These are phyloP conservation scores for Crucibulum laeve DNA, from an alignment of 768 basidiomycete genomes.

Conservation along the genomic window DNA sequence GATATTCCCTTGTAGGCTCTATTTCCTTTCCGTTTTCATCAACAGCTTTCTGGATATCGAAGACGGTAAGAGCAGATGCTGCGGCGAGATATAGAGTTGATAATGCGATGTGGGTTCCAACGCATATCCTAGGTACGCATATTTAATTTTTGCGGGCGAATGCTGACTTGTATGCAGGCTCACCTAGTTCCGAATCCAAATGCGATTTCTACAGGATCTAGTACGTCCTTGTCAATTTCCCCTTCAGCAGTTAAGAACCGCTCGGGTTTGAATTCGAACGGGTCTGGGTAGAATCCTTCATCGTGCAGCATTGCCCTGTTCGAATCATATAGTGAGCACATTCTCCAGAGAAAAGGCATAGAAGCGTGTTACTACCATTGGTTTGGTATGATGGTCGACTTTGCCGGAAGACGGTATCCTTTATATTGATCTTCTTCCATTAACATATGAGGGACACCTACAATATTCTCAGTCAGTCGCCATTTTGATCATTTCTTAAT, in stretches of 20 bases:
- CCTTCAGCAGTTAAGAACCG: constrained; percentile 27
- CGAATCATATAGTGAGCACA: not conserved
- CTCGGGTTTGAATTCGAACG: constrained; percentile 30
- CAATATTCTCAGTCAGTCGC: not conserved
- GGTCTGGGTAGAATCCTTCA: constrained; percentile 26
- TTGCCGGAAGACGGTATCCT: not conserved
- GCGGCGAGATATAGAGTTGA: constrained; percentile 19
- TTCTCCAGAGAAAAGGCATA: not conserved
- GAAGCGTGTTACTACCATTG: not conserved
- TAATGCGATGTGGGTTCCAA: constrained; percentile 16
- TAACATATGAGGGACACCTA: not conserved
- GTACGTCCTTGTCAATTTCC: constrained; percentile 11
- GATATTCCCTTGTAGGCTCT: constrained; percentile 9
- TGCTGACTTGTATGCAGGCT: not conserved
- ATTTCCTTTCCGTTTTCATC: constrained; percentile 15
- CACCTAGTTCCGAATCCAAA: constrained; percentile 22
- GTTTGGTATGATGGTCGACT: constrained; percentile 8
- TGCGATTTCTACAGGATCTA: constrained; percentile 4
- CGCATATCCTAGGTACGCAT: constrained; percentile 6
- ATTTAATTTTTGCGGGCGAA: not conserved
- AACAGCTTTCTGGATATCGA: constrained; percentile 17
- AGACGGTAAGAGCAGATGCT: constrained; percentile 16
- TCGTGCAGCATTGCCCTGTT: constrained; percentile 27
- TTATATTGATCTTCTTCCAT: not conserved
- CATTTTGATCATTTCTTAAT: not conserved